Base-by-base conservation (phyloP, 140 eudicot species). In the Senecio squalidus region DNA sequence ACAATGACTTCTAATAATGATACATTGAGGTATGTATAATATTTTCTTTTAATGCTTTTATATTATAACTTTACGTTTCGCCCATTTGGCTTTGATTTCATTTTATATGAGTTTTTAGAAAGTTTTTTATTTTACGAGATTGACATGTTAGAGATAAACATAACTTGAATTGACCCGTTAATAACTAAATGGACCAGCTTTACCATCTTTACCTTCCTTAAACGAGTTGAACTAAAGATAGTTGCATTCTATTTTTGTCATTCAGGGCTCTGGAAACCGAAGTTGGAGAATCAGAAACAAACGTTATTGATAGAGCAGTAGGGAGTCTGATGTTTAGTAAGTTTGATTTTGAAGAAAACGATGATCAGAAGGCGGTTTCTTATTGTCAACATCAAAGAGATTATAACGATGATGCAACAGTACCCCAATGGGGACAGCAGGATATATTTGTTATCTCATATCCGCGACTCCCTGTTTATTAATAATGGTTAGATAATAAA, bases 261-360 rank as follows among this genome's bases (percentile, higher is more conserved):
- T 58, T 43, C 77, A 86, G 95, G 83, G 48, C 44, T 5, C 62
- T 7, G 41, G 70, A 70, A 58, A 61, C 74, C 3, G 74, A 64
- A 44, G 69, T 29, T 24, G 41, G 61, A 14, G 86, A 82, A 50
- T 68, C 80, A 20, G 58, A 70, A 41, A 86, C 83, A 24, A 86
- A 86, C 9, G 76, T 71, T 18, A 80, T 86, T 4, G 95, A 86
- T 62, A 65, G 95, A 69, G 81, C 95, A 4, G 74, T 86, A 28
- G 95, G 92, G 29, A 74, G 44, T 55, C 81, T 86, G 31, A 62
- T 86, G 81, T 86, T 86, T 72, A 45, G 66, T 11, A 82, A 68
- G 51, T 73, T 40, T 22, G 72, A 79, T 4, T 58, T 59, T 24
- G 74, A 59, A 23, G 70, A 74, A 25, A 39, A 22, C 5, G 55